These are phyloP conservation scores for Ceratonia siliqua DNA, from an alignment of 306 rosid species.

Conservation along the genomic window DNA sequence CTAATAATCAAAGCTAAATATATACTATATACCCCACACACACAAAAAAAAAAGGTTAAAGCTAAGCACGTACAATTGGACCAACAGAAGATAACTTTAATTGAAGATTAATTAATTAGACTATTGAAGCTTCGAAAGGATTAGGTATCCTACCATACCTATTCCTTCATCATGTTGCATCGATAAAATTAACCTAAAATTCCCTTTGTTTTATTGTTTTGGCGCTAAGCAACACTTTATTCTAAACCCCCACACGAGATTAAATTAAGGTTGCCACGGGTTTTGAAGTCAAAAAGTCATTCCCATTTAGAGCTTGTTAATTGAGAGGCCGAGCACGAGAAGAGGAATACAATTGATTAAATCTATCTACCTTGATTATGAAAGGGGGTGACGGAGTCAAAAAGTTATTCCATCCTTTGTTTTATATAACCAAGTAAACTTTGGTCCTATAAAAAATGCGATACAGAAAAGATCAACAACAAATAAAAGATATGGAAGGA, in stretches of 20 bases:
- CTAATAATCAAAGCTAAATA: conserved; percentile 14
- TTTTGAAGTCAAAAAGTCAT: conserved; percentile 29
- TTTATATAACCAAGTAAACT: not conserved
- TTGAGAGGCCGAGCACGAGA: not conserved
- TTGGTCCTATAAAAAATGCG: conserved; percentile 2
- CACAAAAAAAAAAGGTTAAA: not conserved
- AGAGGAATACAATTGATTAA: not conserved
- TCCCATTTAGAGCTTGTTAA: not conserved
- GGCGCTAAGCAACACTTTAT: not conserved
- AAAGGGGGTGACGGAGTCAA: not conserved
- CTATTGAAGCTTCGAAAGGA: not conserved
- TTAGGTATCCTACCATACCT: conserved; percentile 49
- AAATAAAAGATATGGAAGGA: not conserved
- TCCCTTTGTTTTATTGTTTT: conserved; percentile 18
- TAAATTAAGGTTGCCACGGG: not conserved
- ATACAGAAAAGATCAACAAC: not conserved
- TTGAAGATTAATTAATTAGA: conserved; percentile 24
- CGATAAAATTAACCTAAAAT: conserved; percentile 35
- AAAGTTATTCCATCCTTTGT: conserved; percentile 8
- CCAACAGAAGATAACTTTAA: not conserved
- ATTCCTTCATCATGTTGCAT: conserved; percentile 28
- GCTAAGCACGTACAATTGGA: conserved; percentile 4
- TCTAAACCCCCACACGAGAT: not conserved
- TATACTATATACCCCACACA: not conserved
- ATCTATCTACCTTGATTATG: not conserved